phyloP scores from a whole-genome alignment of 768 basidiomycete genomes.

The Mrakia frigida region DNA sequence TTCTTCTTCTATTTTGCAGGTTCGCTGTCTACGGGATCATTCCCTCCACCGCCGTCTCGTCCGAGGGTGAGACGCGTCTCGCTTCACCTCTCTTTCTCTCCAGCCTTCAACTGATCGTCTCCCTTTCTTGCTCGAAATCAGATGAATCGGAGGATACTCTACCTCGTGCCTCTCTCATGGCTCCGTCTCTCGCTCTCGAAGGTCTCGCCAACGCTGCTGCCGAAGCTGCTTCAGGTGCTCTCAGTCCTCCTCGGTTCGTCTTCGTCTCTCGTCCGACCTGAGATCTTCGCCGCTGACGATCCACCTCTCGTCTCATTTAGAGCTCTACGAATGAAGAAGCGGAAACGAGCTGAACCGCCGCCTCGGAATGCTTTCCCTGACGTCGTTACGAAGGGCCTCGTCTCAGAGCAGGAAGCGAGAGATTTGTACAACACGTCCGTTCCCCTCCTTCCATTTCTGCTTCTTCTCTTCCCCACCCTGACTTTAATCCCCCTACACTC shows the following conservation, averaged over 20 bases:
- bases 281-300: no score
- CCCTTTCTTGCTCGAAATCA: constrained; percentile 61
- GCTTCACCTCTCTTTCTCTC: constrained; percentile 55
- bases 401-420: constrained; percentile 76
- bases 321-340: constrained; percentile 36
- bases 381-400: constrained; percentile 63
- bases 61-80: constrained; percentile 14
- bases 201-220: constrained; percentile 92
- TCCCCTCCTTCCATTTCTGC: constrained; percentile 22
- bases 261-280: not conserved
- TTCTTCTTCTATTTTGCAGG: no score
- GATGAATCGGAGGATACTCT: constrained; percentile 88
- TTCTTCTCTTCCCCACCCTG: constrained; percentile 39
- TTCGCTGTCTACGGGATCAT: constrained; percentile 58
- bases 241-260: constrained; percentile 20
- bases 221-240: constrained; percentile 56
- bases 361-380: constrained; percentile 45
- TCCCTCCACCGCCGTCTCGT: constrained; percentile 43
- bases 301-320: not conserved
- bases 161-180: constrained; percentile 74
- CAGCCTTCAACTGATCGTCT: constrained; percentile 54
- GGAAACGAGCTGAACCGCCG: constrained; percentile 40
- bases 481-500: constrained; percentile 34
- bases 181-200: constrained; percentile 90
- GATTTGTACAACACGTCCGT: constrained; percentile 85